Percentiles rank a stretch among this genome's conserved stretches.
Evolutionary conservation across 108 stramenopile species (phyloP).

Genomic region (Fragilaria crotonensis): DNA sequence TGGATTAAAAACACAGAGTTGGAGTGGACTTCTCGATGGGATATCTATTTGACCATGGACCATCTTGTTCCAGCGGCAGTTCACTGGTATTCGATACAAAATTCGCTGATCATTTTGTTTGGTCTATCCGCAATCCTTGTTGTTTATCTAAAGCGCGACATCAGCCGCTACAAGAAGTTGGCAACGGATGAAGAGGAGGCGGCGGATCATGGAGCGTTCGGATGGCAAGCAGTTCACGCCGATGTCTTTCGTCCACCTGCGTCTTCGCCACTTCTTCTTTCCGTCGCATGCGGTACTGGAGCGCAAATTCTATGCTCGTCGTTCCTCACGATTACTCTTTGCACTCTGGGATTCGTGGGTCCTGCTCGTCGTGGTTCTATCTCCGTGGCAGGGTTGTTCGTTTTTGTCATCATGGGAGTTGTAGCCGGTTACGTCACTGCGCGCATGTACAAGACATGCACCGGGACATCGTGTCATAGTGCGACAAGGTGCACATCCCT

Average conservation of each 20-base stretch:
- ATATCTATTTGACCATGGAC: conserved; percentile 95
- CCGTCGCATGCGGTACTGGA: conserved; percentile 89
- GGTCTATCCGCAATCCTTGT: conserved; percentile 93
- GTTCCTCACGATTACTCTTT: conserved; percentile 86
- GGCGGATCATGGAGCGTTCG: conserved; percentile 94
- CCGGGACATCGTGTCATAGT: conserved; percentile 91
- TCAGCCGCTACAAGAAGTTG: conserved; percentile 79
- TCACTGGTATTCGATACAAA: conserved; percentile 93
- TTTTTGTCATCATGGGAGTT: conserved; percentile 92
- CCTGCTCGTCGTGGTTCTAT: conserved; percentile 94
- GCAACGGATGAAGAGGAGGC: conserved; percentile 93
- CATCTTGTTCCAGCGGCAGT: conserved; percentile 86
- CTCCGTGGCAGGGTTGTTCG: conserved; percentile 92
- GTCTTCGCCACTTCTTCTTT: conserved; percentile 75
- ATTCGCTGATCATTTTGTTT: conserved; percentile 89
- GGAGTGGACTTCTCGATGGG: conserved; percentile 97
- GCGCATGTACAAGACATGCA: conserved; percentile 98
- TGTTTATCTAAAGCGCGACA: conserved; percentile 89
- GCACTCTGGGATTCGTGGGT: conserved; percentile 89
- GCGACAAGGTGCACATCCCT: conserved; percentile 86
- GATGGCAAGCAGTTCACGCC: conserved; percentile 98
- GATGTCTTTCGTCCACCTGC: conserved; percentile 95
- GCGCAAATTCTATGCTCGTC: conserved; percentile 86
- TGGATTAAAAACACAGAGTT: conserved; percentile 78
- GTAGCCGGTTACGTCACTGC: conserved; percentile 92